Percentiles rank a stretch among this genome's conserved stretches.
Evolutionary conservation across 163 green algal species (phyloP).

Genomic region (Chlamydomonas reinhardtii): DNA sequence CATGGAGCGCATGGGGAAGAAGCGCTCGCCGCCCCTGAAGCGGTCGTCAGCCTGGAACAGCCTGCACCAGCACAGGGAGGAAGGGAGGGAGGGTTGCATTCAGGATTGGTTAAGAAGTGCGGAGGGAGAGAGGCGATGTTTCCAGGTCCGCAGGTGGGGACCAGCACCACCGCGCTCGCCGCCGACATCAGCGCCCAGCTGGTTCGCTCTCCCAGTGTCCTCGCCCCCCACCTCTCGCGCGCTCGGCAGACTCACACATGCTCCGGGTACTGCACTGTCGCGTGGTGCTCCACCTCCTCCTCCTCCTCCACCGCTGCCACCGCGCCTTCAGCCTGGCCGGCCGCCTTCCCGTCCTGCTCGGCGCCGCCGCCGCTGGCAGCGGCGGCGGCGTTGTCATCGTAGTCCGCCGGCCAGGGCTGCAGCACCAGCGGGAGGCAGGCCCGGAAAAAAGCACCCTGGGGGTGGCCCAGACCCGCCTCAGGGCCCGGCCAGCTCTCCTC

Average conservation of each 20-base stretch:
- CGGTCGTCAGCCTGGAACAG: conserved; percentile 1
- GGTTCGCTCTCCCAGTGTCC: too few relatives aligned
- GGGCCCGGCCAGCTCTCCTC: neutral
- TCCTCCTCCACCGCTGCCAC: too few relatives aligned
- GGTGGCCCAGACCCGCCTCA: neutral
- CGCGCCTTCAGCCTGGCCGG: neutral
- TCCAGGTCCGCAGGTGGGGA: too few relatives aligned
- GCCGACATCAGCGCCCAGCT: too few relatives aligned
- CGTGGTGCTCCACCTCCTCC: too few relatives aligned
- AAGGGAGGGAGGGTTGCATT: too few relatives aligned
- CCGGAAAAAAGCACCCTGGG: neutral
- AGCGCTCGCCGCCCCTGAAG: conserved; percentile 7
- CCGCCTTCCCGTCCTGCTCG: neutral
- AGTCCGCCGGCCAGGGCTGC: neutral
- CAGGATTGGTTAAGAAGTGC: too few relatives aligned
- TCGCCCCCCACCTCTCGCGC: too few relatives aligned
- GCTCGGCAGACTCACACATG: too few relatives aligned
- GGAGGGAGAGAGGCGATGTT: too few relatives aligned
- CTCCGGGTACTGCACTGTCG: too few relatives aligned
- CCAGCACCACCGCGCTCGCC: too few relatives aligned
- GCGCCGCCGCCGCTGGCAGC: neutral
- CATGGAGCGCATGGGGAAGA: conserved; percentile 10
- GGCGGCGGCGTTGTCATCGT: neutral
- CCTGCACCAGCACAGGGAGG: neutral
- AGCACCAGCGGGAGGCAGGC: neutral